Evolutionary conservation across 257 asterid species (phyloP).

Genomic region (Solanum gracilifrons): DNA sequence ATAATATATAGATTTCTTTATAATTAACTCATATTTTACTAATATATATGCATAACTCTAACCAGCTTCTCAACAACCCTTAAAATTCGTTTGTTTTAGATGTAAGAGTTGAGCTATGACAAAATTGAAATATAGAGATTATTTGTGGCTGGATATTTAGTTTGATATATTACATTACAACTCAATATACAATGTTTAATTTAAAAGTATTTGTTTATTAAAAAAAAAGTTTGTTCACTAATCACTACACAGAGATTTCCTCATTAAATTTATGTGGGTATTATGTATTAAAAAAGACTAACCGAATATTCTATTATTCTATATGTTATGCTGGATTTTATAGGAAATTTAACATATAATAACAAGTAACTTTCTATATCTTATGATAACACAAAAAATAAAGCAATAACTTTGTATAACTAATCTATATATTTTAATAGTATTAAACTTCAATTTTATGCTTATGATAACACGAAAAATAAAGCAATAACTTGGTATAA

Average conservation of each 20-base stretch:
- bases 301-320: too few relatives aligned
- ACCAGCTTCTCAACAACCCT: accelerated
- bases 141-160: background rate
- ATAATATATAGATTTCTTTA: too few relatives aligned
- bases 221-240: background rate
- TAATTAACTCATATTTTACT: too few relatives aligned
- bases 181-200: background rate
- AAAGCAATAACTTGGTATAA: background rate
- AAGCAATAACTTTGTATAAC: background rate
- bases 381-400: background rate
- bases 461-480: background rate
- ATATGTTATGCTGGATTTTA: background rate
- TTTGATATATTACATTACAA: background rate
- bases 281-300: background rate
- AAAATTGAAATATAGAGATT: background rate
- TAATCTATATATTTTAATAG: too few relatives aligned
- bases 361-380: background rate
- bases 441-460: background rate
- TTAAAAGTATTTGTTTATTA: background rate
- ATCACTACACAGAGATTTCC: background rate
- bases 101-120: background rate
- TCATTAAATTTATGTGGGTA: background rate
- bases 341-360: too few relatives aligned
- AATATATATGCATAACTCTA: too few relatives aligned
- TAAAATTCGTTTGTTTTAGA: background rate